Conservation (phyloP, 805 yeast species). For the Lipomyces sp. region DNA sequence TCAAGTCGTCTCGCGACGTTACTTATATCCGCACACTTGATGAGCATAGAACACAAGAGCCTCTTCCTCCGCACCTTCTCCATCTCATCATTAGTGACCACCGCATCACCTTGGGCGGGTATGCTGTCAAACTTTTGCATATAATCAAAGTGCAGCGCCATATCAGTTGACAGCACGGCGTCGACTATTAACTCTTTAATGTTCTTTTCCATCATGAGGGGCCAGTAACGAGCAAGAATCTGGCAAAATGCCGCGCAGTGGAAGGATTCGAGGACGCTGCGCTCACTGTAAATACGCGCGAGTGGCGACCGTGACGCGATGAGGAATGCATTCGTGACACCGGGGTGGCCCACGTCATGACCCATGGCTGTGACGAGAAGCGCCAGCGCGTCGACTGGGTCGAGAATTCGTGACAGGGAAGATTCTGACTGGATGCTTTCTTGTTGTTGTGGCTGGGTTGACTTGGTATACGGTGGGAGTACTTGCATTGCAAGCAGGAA, state of each 20-base stretch:
- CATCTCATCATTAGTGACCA: background rate
- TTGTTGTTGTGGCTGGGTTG: background rate
- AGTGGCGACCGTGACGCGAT: conserved; percentile 64
- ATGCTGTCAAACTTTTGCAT: conserved; percentile 49
- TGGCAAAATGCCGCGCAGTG: conserved; percentile 70
- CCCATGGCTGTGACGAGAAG: conserved; percentile 84
- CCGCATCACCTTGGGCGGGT: background rate
- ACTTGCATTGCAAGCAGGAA: conserved; percentile 49
- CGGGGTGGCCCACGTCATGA: conserved; percentile 97
- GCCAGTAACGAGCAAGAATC: conserved; percentile 58
- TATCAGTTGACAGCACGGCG: conserved; percentile 81
- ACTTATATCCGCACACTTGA: conserved; percentile 95
- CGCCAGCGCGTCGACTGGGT: conserved; percentile 57
- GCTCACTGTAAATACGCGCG: conserved; percentile 62
- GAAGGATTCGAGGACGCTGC: conserved; percentile 79
- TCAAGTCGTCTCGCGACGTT: conserved; percentile 83
- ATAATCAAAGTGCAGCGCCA: conserved; percentile 84
- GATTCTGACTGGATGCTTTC: background rate
- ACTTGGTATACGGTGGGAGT: conserved; percentile 46
- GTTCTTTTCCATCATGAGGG: conserved; percentile 33
- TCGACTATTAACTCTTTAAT: conserved; percentile 44
- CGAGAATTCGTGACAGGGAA: conserved; percentile 27
- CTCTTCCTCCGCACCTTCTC: conserved; percentile 20
- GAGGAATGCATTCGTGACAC: conserved; percentile 81
- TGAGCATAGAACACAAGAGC: conserved; percentile 67